Evolutionary conservation across 2,329 filamentous ascomycete species (phyloP).

Genomic region (Penicillium sp.): DNA sequence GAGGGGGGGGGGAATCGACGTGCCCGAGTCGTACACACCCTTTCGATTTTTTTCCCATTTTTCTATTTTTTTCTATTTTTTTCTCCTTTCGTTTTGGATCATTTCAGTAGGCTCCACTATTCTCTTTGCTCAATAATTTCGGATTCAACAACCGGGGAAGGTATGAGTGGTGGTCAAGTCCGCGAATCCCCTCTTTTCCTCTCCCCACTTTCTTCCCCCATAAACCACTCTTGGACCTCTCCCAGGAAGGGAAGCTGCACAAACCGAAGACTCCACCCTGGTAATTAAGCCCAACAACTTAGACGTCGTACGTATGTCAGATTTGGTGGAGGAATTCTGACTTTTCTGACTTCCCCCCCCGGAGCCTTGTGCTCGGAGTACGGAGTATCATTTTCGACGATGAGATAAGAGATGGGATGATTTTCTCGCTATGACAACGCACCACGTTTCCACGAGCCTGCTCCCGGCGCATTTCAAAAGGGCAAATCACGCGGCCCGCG

Average conservation of each 20-base stretch:
- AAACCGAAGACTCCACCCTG: constrained; percentile 9
- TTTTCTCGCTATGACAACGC: neutral
- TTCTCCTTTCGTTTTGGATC: neutral
- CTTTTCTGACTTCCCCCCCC: neutral
- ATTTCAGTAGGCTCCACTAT: constrained; percentile 8
- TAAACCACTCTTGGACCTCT: neutral
- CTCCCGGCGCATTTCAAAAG: constrained; percentile 1
- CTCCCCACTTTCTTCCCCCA: constrained; percentile 2
- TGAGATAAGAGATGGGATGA: too few species aligned
- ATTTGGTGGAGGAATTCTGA: neutral
- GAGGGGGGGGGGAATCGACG: neutral
- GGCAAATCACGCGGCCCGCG: constrained; percentile 14
- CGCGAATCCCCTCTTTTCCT: neutral
- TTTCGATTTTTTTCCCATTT: neutral
- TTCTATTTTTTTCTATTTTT: neutral
- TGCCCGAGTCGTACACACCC: neutral
- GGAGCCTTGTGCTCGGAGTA: neutral
- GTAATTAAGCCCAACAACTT: neutral
- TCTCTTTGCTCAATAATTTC: neutral
- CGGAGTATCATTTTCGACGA: too few species aligned
- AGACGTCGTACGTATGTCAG: neutral
- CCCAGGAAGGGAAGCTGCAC: constrained; percentile 16
- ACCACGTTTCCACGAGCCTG: constrained; percentile 3
- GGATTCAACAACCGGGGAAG: constrained; percentile 13
- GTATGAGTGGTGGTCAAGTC: neutral